phyloP scores from a whole-genome alignment of 306 rosid genomes.

The Cercis canadensis region DNA sequence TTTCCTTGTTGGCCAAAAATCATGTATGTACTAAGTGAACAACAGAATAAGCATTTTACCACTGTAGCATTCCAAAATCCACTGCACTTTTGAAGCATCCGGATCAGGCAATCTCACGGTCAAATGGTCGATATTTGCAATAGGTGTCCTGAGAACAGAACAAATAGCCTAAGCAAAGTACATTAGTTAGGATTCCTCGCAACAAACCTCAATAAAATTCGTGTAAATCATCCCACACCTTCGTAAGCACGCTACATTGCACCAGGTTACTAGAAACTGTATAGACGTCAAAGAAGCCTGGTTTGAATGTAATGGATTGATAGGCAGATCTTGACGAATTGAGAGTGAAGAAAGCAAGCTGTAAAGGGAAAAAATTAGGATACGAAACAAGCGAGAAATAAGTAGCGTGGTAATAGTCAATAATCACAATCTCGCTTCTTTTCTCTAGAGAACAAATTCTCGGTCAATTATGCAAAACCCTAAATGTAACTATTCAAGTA shows the following conservation, averaged over 20 bases:
- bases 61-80: constrained; percentile 81
- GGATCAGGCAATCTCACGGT: constrained; percentile 68
- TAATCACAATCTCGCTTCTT: background rate
- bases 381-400: no score
- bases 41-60: constrained; percentile 48
- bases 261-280: constrained; percentile 58
- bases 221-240: constrained; percentile 49
- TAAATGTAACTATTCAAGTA: constrained; percentile 16
- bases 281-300: constrained; percentile 77
- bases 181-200: constrained; percentile 28
- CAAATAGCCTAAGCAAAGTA: constrained; percentile 73
- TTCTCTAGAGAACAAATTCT: background rate
- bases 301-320: constrained; percentile 68
- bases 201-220: constrained; percentile 5
- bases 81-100: constrained; percentile 74
- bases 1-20: background rate
- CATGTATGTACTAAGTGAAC: background rate
- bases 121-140: constrained; percentile 73
- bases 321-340: constrained; percentile 87
- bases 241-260: constrained; percentile 84
- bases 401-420: no score
- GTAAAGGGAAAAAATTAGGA: background rate
- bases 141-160: constrained; percentile 86
- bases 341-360: constrained; percentile 79
- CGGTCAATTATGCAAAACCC: constrained; percentile 35